These are phyloP conservation scores for Pseudonectria buxi DNA, from an alignment of 2,329 filamentous ascomycete species.

Conservation along the genomic window DNA sequence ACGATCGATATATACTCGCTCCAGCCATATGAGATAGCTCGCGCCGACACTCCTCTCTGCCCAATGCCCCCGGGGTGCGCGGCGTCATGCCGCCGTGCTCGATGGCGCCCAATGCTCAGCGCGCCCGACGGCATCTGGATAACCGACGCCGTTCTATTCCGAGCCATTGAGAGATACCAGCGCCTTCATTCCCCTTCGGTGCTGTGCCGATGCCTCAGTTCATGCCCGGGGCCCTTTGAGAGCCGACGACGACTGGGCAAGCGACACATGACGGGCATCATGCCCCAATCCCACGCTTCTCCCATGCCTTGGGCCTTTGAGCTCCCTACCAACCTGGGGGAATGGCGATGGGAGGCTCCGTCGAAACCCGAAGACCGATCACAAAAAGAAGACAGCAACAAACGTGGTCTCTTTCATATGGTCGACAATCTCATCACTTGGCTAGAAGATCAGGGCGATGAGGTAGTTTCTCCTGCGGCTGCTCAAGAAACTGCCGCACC, in stretches of 20 bases:
- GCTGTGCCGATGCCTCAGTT: constrained; percentile 29
- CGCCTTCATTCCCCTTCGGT: constrained; percentile 7
- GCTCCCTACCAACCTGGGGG: constrained; percentile 35
- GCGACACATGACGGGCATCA: constrained; percentile 46
- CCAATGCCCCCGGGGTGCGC: constrained; percentile 27
- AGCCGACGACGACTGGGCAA: constrained; percentile 46
- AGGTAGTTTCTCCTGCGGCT: background rate
- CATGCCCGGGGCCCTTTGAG: constrained; percentile 48
- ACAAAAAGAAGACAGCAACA: constrained; percentile 17
- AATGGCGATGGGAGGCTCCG: constrained; percentile 49
- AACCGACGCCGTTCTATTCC: constrained; percentile 26
- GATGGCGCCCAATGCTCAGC: constrained; percentile 10
- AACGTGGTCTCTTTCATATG: constrained; percentile 10
- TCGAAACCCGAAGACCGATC: constrained; percentile 24
- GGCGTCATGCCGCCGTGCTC: constrained; percentile 20
- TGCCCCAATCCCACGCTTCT: constrained; percentile 31
- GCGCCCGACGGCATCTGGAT: constrained; percentile 24
- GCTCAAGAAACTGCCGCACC: background rate
- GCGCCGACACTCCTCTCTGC: constrained; percentile 1
- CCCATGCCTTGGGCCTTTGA: constrained; percentile 42
- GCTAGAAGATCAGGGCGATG: constrained; percentile 14
- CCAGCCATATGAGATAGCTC: too few relatives aligned
- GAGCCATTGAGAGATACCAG: constrained; percentile 26
- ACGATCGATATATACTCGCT: too few relatives aligned
- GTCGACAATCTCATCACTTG: constrained; percentile 24